These are phyloP conservation scores for Helenozyma rhizophorensis DNA, from an alignment of 805 yeast genomes.

Conservation along the genomic window DNA sequence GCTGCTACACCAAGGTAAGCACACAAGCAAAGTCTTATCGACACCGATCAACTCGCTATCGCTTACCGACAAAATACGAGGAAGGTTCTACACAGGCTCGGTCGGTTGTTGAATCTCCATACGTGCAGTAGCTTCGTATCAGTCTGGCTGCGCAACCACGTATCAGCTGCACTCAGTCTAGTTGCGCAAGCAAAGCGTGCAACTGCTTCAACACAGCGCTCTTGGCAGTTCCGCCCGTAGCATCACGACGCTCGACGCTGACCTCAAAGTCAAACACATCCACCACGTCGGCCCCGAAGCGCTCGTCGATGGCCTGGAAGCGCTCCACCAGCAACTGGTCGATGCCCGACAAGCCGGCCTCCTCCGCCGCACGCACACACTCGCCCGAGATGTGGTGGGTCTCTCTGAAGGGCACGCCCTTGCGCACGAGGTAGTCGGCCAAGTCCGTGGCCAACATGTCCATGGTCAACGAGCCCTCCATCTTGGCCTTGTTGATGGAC, in stretches of 20 bases:
- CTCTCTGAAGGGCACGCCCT: constrained; percentile 98
- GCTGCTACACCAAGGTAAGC: too few species aligned
- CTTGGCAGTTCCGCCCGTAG: constrained; percentile 96
- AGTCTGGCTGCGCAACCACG: too few species aligned
- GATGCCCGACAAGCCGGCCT: constrained; percentile 69
- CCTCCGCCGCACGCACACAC: constrained; percentile 91
- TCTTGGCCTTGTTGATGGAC: constrained; percentile 62
- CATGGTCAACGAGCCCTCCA: constrained; percentile 91
- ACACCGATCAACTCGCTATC: too few species aligned
- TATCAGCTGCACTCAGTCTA: constrained; percentile 7
- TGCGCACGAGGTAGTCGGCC: constrained; percentile 95
- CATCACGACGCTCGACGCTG: constrained; percentile 94
- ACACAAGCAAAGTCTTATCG: too few species aligned
- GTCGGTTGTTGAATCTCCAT: too few species aligned
- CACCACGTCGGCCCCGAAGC: constrained; percentile 78
- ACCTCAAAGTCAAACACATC: constrained; percentile 88
- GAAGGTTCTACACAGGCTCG: too few species aligned
- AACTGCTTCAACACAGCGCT: constrained; percentile 81
- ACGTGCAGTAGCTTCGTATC: too few species aligned
- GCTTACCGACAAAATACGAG: too few species aligned
- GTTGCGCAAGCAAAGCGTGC: constrained; percentile 24
- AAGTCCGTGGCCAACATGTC: constrained; percentile 98
- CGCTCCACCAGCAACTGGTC: constrained; percentile 78
- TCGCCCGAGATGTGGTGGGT: constrained; percentile 98
- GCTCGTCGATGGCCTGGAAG: constrained; percentile 69